A percentile compares a stretch with the other conserved stretches of the same genome.
These are phyloP conservation scores for Aphanomyces astaci DNA, from an alignment of 352 stramenopile genomes.

Conservation along the genomic window DNA sequence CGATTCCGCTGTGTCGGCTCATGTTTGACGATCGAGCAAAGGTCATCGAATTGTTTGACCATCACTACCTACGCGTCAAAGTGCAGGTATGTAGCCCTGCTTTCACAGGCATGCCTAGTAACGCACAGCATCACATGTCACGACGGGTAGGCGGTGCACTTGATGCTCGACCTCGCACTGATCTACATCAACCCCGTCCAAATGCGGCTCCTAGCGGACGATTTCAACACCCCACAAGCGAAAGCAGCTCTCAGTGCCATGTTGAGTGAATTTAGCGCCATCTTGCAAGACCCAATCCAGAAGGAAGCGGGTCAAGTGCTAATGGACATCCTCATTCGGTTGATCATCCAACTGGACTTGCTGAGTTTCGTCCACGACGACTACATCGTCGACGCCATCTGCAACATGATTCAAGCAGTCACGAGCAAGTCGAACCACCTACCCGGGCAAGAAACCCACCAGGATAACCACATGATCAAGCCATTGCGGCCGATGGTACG, in stretches of 20 bases:
- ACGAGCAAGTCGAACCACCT: background rate
- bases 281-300: background rate
- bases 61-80: background rate
- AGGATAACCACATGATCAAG: background rate
- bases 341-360: slow-evolving; percentile 22
- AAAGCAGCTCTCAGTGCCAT: background rate
- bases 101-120: too few species aligned
- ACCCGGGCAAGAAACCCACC: background rate
- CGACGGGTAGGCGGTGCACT: slow-evolving; percentile 16
- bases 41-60: background rate
- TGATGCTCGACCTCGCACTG: slow-evolving; percentile 13
- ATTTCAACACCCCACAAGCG: slow-evolving; percentile 10
- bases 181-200: slow-evolving; percentile 17
- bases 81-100: background rate
- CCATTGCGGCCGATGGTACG: slow-evolving; percentile 19
- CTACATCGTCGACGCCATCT: slow-evolving; percentile 19
- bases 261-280: background rate
- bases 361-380: slow-evolving; percentile 20
- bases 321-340: slow-evolving; percentile 23
- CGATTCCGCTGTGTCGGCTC: slow-evolving; percentile 11
- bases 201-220: background rate
- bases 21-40: slow-evolving; percentile 8
- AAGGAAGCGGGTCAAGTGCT: slow-evolving; percentile 1
- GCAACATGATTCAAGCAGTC: slow-evolving; percentile 17
- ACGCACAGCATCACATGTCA: too few species aligned